A percentile compares a stretch with the other conserved stretches of the same genome.
These are phyloP conservation scores for Phaeosphaeriaceae sp. DNA, from an alignment of 2,329 filamentous ascomycete species.

Conservation along the genomic window DNA sequence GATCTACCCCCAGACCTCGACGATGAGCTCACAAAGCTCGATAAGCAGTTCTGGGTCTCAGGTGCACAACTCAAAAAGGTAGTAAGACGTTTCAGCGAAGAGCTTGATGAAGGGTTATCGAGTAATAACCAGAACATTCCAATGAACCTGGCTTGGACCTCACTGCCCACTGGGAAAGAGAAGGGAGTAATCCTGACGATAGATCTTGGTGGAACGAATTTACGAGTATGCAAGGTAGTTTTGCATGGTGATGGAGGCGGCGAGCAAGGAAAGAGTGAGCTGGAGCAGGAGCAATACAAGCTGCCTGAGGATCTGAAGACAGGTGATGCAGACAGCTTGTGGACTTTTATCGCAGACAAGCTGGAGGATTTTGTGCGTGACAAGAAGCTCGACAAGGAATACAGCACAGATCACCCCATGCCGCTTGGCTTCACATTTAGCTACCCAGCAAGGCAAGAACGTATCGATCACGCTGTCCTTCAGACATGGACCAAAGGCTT, in stretches of 20 bases:
- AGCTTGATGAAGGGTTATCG: conserved; percentile 31
- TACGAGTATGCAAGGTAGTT: conserved; percentile 92
- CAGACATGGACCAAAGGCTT: conserved; percentile 99
- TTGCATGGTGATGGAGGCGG: conserved; percentile 86
- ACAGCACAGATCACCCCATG: conserved; percentile 67
- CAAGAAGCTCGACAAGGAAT: conserved; percentile 73
- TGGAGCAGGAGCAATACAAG: conserved; percentile 94
- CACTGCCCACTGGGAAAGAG: conserved; percentile 84
- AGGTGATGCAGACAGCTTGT: conserved; percentile 82
- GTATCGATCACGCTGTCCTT: conserved; percentile 89
- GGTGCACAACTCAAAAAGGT: conserved; percentile 29
- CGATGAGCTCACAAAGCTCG: conserved; percentile 26
- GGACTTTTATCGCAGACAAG: conserved; percentile 94
- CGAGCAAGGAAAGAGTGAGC: conserved; percentile 68
- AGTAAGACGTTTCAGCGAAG: conserved; percentile 27
- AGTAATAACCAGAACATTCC: conserved; percentile 55
- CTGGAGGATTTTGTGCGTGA: conserved; percentile 88
- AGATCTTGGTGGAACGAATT: conserved; percentile 95
- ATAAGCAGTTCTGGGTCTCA: conserved; percentile 33
- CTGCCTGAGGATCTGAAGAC: conserved; percentile 94
- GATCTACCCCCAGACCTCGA: conserved; percentile 26
- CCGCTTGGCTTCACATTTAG: conserved; percentile 96
- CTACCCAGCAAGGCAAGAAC: conserved; percentile 91
- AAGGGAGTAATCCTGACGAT: conserved; percentile 87
- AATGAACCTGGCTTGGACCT: conserved; percentile 98